Conservation (phyloP, 495 filamentous ascomycete species). For the Penicillium herquei region DNA sequence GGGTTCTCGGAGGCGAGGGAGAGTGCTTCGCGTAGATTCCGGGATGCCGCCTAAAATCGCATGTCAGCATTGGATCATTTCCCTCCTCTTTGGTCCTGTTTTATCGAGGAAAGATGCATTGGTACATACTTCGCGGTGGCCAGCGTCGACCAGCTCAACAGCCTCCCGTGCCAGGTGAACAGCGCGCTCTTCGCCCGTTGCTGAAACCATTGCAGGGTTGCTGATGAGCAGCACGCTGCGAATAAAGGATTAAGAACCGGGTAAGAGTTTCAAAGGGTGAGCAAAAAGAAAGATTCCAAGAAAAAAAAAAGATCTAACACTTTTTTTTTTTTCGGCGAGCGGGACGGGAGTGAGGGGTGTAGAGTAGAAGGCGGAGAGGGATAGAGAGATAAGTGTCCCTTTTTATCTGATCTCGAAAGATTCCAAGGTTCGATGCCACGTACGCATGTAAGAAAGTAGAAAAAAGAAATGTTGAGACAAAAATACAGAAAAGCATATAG, state of each 20-base stretch:
- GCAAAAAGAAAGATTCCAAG: background rate
- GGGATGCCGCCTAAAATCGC: constrained; percentile 49
- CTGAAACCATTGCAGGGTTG: constrained; percentile 48
- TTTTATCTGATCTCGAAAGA: constrained; percentile 3
- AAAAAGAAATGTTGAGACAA: background rate
- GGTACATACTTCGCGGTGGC: constrained; percentile 45
- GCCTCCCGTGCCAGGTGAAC: constrained; percentile 49
- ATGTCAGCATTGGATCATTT: background rate
- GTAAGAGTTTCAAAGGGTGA: constrained; percentile 2
- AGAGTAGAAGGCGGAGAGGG: constrained; percentile 6
- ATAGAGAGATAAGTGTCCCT: background rate
- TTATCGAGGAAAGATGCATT: background rate
- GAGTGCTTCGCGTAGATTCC: constrained; percentile 61
- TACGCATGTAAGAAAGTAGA: background rate
- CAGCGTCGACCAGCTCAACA: constrained; percentile 48
- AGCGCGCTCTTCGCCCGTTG: constrained; percentile 49
- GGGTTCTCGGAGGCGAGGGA: constrained; percentile 58
- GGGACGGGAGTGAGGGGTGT: constrained; percentile 12
- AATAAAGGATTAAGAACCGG: constrained; percentile 2
- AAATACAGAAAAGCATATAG: background rate
- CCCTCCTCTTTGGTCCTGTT: background rate
- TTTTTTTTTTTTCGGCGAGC: constrained; percentile 14
- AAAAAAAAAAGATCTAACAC: background rate
- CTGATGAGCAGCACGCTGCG: constrained; percentile 14
- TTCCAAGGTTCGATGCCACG: background rate